These are phyloP conservation scores for Kokia cookei DNA, from an alignment of 441 rosid species.

Conservation along the genomic window DNA sequence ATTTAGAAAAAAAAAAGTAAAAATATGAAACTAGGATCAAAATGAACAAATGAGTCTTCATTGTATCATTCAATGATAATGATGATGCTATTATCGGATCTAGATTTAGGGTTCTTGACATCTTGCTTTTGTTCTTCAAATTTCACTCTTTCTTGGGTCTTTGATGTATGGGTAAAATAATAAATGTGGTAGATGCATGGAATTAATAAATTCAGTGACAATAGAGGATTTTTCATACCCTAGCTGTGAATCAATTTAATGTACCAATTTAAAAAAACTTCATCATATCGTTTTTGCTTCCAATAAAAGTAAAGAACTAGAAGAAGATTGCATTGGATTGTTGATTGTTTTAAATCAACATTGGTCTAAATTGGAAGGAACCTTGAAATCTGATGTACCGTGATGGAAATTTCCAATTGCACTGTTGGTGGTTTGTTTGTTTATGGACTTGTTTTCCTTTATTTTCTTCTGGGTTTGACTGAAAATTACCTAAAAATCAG, in stretches of 20 bases:
- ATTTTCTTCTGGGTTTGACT: neutral
- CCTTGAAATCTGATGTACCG: neutral
- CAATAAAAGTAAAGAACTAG: neutral
- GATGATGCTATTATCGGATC: neutral
- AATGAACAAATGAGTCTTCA: neutral
- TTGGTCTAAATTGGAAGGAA: conserved; percentile 1
- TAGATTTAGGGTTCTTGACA: neutral
- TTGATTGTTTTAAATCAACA: neutral
- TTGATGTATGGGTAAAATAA: neutral
- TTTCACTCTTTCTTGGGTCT: neutral
- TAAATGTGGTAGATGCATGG: neutral
- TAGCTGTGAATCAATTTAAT: neutral
- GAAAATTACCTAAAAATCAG: neutral
- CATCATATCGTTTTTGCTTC: neutral
- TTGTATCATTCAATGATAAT: neutral
- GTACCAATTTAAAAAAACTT: neutral
- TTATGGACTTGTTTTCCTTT: neutral
- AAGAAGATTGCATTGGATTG: neutral
- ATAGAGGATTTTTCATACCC: neutral
- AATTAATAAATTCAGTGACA: neutral
- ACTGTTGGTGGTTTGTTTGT: neutral
- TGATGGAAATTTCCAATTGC: neutral
- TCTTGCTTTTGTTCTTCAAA: neutral
- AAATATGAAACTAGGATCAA: neutral
- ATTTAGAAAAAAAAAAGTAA: neutral